Conservation (phyloP, 2,329 filamentous ascomycete species). For the Podosphaera leucotricha region DNA sequence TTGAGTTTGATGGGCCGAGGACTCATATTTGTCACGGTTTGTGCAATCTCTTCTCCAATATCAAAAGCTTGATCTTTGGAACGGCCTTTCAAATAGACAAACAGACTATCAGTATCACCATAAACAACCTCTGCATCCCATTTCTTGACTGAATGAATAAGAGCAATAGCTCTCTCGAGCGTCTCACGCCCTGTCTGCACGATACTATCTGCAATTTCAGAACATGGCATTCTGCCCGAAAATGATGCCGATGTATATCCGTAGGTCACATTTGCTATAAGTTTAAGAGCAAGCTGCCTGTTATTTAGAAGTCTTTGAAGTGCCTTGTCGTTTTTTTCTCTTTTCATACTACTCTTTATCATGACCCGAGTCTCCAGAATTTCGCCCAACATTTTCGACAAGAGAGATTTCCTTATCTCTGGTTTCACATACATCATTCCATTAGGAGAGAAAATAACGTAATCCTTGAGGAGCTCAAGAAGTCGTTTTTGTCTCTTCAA, state of each 20-base stretch:
- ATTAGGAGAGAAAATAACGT: conserved; percentile 85
- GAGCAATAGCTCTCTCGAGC: conserved; percentile 73
- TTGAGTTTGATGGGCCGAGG: conserved; percentile 85
- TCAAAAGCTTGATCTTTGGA: conserved; percentile 75
- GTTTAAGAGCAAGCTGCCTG: conserved; percentile 74
- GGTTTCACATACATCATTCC: conserved; percentile 88
- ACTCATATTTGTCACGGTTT: conserved; percentile 69
- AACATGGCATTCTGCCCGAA: conserved; percentile 91
- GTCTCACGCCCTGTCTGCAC: conserved; percentile 92
- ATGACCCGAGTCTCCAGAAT: conserved; percentile 91
- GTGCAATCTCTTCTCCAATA: conserved; percentile 79
- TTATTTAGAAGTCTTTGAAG: conserved; percentile 81
- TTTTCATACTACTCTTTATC: conserved; percentile 94
- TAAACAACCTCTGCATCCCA: conserved; percentile 97
- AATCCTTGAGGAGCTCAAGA: conserved; percentile 53
- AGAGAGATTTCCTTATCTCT: conserved; percentile 63
- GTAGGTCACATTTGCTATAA: conserved; percentile 97
- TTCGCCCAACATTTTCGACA: conserved; percentile 92
- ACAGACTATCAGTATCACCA: conserved; percentile 89
- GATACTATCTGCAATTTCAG: conserved; percentile 93
- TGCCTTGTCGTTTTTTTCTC: conserved; percentile 66
- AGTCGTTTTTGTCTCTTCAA: conserved; percentile 58
- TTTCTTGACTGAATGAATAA: conserved; percentile 65
- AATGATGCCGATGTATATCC: conserved; percentile 95
- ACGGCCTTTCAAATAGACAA: conserved; percentile 69